Percentiles rank a stretch among this genome's conserved stretches.
phyloP scores from a whole-genome alignment of 2,329 filamentous ascomycete genomes.

The Emmonsiellopsis sp. region DNA sequence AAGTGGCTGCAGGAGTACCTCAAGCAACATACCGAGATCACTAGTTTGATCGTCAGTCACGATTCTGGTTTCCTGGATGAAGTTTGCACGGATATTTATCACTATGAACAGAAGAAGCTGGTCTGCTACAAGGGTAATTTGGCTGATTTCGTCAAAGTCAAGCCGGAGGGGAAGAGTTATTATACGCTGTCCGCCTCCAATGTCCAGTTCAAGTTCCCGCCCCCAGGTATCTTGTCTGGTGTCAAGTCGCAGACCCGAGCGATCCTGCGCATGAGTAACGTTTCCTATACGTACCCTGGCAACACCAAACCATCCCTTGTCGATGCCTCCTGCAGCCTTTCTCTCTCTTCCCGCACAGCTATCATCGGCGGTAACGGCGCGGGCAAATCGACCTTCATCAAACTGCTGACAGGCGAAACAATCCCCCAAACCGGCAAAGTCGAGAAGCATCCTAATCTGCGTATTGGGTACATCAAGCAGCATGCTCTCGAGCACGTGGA shows the following conservation, averaged over 20 bases:
- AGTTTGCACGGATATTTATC: slow-evolving; percentile 97
- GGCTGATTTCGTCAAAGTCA: slow-evolving; percentile 67
- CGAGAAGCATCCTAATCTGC: slow-evolving; percentile 96
- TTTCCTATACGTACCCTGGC: slow-evolving; percentile 88
- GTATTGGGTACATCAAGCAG: slow-evolving; percentile 99
- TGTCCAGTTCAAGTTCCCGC: slow-evolving; percentile 96
- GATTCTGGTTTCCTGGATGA: slow-evolving; percentile 96
- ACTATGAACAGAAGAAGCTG: slow-evolving; percentile 97
- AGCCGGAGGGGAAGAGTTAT: slow-evolving; percentile 94
- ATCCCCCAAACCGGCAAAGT: slow-evolving; percentile 77
- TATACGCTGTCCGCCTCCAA: slow-evolving; percentile 85
- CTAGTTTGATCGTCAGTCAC: slow-evolving; percentile 95
- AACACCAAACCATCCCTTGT: slow-evolving; percentile 75
- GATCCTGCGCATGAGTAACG: slow-evolving; percentile 90
- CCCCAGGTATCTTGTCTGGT: slow-evolving; percentile 85
- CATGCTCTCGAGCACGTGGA: slow-evolving; percentile 98
- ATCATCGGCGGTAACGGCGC: slow-evolving; percentile 97
- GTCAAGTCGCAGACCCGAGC: slow-evolving; percentile 91
- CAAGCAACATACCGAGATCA: slow-evolving; percentile 92
- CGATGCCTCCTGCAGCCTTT: slow-evolving; percentile 80
- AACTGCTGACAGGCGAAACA: slow-evolving; percentile 86
- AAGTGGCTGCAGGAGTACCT: slow-evolving; percentile 94
- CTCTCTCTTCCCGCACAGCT: slow-evolving; percentile 82
- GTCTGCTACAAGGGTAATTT: slow-evolving; percentile 43
- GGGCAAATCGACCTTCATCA: slow-evolving; percentile 96